A percentile compares a stretch with the other conserved stretches of the same genome.
phyloP scores from a whole-genome alignment of 352 stramenopile genomes.

The Phytophthora foliorum region DNA sequence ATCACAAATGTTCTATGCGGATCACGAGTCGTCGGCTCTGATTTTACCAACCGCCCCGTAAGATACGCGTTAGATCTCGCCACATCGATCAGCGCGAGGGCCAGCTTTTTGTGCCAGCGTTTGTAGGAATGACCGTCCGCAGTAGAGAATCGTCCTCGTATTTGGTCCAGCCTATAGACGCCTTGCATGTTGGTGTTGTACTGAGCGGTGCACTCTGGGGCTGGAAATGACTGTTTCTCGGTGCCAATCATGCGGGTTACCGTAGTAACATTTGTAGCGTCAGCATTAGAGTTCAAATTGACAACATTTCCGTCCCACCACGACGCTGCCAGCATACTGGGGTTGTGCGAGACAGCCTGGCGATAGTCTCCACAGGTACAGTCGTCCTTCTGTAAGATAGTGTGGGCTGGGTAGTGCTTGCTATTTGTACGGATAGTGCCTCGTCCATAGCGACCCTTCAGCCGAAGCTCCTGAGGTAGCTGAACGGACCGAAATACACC shows the following conservation, averaged over 20 bases:
- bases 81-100: constrained; percentile 1
- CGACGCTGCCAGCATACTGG: constrained; percentile 21
- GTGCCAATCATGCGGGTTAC: constrained; percentile 15
- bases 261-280: constrained; percentile 23
- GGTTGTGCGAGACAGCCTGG: constrained; percentile 16
- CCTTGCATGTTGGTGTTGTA: too few relatives aligned
- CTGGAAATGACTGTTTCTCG: background rate
- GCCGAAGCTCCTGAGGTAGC: too few relatives aligned
- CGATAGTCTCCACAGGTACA: background rate
- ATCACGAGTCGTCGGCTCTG: background rate
- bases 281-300: too few relatives aligned
- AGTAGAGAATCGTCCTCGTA: constrained; percentile 1
- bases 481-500: too few relatives aligned
- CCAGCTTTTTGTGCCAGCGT: constrained; percentile 7
- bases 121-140: constrained; percentile 3
- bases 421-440: too few relatives aligned
- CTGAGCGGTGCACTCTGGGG: background rate
- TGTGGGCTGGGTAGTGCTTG: too few relatives aligned
- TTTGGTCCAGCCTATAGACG: constrained; percentile 3
- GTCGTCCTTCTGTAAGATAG: too few relatives aligned
- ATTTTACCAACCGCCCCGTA: background rate
- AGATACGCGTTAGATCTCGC: constrained; percentile 3
- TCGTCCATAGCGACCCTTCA: too few relatives aligned
- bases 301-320: constrained; percentile 49
- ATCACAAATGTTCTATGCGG: background rate